Evolutionary conservation across 2,329 filamentous ascomycete genomes (phyloP), one percentile per base, ranked within the genome.

Genomic region (Aspergillus persii): DNA sequence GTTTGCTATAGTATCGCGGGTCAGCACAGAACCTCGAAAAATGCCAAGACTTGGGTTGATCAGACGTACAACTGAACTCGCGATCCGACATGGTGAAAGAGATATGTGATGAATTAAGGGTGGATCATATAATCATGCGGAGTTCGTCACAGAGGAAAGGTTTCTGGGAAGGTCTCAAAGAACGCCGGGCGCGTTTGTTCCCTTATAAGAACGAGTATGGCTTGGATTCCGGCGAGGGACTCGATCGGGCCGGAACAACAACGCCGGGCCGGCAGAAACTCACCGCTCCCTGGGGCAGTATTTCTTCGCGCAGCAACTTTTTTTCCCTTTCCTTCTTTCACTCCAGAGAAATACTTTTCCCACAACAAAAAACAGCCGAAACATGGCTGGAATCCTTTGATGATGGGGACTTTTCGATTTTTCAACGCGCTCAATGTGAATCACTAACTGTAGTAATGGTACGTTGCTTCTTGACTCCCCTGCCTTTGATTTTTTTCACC

Each of bases 11-110:
- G 46, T 52, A 56, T 62, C 52, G 44, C 23, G 53, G 60, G 65
- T 70, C 57, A 74, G 68, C 62, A 60, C 47, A 53, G 46, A 47
- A 41, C 30, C 56, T 41, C 27, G 29, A 8, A 53, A 56, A 27
- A 55, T 59, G 59, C 53, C 58, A 56, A 64, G 59, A 56, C 33
- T 50, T 54, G 18, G 39, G 58, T 27, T 39, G 41, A 61, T 12
- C 48, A 30, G 54, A 74, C 77, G 67, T 71, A 80, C 81, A 76
- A 68, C 76, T 79, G 61, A 84, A 83, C 62, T 84, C 82, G 62
- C 81, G 79, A 70, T 84, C 82, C 23, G 82, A 84, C 82, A 84
- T 84, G 51, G 31, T 74, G 61, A 27, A 33, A 26, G 15, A 27
- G 41, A 41, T 0, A 8, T 39, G 48, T 12, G 30, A 36, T 18